phyloP scores from a whole-genome alignment of 1,139 yeast species.

The Debaryomycetaceae sp. region DNA sequence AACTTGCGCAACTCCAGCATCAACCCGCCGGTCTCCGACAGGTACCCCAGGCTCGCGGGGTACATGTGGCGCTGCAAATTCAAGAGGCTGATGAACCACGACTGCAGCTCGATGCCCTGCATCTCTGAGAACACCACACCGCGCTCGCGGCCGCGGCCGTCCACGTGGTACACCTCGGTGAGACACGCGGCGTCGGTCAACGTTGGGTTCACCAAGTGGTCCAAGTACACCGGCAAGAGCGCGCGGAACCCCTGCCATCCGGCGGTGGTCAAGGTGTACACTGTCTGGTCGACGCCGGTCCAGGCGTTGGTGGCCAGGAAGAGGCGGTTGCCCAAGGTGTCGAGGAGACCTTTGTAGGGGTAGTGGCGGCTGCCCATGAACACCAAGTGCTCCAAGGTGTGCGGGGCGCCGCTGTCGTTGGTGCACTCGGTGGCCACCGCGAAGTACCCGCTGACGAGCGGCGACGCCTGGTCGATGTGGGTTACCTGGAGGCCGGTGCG shows the following conservation, averaged over 20 bases:
- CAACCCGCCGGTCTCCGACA: slow-evolving; percentile 93
- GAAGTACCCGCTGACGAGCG: slow-evolving; percentile 87
- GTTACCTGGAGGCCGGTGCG: slow-evolving; percentile 83
- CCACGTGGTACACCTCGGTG: slow-evolving; percentile 94
- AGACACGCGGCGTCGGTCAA: slow-evolving; percentile 85
- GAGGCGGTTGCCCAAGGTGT: slow-evolving; percentile 78
- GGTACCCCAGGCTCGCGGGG: slow-evolving; percentile 64
- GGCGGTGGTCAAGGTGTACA: slow-evolving; percentile 84
- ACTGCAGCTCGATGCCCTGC: slow-evolving; percentile 86
- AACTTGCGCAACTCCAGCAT: slow-evolving; percentile 71
- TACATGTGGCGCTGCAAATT: slow-evolving; percentile 62
- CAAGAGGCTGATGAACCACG: slow-evolving; percentile 67
- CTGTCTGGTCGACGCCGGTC: slow-evolving; percentile 96
- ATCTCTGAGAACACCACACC: slow-evolving; percentile 98
- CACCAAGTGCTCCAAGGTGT: slow-evolving; percentile 88
- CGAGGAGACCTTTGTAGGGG: slow-evolving; percentile 90
- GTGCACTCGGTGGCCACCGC: slow-evolving; percentile 91
- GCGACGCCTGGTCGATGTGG: slow-evolving; percentile 75
- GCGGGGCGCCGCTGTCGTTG: slow-evolving; percentile 91
- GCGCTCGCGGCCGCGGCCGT: slow-evolving; percentile 84
- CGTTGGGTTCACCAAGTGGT: slow-evolving; percentile 82
- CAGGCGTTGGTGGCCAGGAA: slow-evolving; percentile 93
- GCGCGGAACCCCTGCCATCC: slow-evolving; percentile 95
- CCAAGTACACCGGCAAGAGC: slow-evolving; percentile 82
- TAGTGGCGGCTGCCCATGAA: slow-evolving; percentile 91